Base-by-base conservation (phyloP, 179 eudicot genomes). In the Corrigiola litoralis region DNA sequence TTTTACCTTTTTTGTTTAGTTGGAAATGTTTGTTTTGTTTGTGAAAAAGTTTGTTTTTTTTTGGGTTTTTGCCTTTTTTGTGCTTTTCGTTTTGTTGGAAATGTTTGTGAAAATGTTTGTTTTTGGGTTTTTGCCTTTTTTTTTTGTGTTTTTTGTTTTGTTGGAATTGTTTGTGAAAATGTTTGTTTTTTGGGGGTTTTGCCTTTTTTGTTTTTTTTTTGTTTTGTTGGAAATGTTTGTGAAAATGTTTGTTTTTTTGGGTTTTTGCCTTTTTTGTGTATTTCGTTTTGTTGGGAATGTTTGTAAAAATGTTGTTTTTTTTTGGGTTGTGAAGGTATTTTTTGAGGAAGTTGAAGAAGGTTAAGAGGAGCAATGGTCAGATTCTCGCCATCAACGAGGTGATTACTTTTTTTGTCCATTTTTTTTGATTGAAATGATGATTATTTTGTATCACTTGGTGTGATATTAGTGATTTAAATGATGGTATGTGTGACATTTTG, bases 331-430 rank as follows among this genome's bases (percentile, higher is more conserved):
- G 11, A 12, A 90, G 97, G 95, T 90, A 90, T 21, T 90, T 90
- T 23, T 66, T 87, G 82, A 90, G 97, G 89, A 87, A 85, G 89
- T 82, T 87, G 29, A 90, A 90, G 79, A 90, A 88, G 80, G 95
- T 90, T 18, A 90, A 90, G 85, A 90, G 84, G 76, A 84, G 89
- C 75, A 80, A 79, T 68, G 97, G 97, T 20, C 97, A 90, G 50
- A 74, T 90, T 76, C 97, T 90, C 14, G 88, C 95, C 18, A 87
- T 81, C 63, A 90, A 87, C 45, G 95, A 87, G 89, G 95, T 85
- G 66, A 27, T 38, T 2, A 2, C 13, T 33, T 17, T 18, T 9
- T 8, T 1, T 16, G 18, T 0, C 0, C 0, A 7, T 24, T 3
- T 37, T 50, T 1, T 51, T 18, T 23, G 21, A 32, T 32, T 11